Percentiles rank a stretch among this genome's conserved stretches.
These are phyloP conservation scores for Mallotus nudiflorus DNA, from an alignment of 345 rosid species.

Conservation along the genomic window DNA sequence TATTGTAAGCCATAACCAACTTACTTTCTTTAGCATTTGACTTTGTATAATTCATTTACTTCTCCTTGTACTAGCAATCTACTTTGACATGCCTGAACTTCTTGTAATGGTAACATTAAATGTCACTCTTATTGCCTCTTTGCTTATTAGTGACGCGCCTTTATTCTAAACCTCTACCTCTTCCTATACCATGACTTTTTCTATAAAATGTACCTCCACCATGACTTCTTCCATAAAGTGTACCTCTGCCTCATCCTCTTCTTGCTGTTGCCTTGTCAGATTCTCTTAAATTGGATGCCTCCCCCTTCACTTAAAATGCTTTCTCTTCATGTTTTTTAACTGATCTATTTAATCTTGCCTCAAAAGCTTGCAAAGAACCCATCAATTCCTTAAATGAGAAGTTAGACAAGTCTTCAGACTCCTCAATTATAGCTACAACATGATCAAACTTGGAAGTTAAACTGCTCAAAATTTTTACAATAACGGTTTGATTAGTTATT, in stretches of 20 bases:
- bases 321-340: neutral
- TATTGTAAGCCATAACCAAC: neutral
- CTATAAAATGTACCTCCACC: too few species aligned
- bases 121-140: too few species aligned
- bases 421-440: neutral
- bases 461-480: too few species aligned
- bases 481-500: too few species aligned
- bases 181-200: too few species aligned
- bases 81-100: neutral
- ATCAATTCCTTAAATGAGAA: neutral
- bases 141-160: neutral
- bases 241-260: neutral
- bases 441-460: too few species aligned
- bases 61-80: neutral
- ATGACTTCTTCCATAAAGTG: neutral
- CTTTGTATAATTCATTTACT: neutral
- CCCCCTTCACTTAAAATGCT: too few species aligned
- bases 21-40: neutral
- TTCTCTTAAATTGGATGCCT: too few species aligned
- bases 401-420: neutral
- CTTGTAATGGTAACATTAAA: neutral
- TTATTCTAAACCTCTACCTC: neutral
- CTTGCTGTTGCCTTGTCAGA: neutral
- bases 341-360: neutral
- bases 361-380: neutral